phyloP scores from a whole-genome alignment of 129 eudicot species.

The Flaveria trinervia region DNA sequence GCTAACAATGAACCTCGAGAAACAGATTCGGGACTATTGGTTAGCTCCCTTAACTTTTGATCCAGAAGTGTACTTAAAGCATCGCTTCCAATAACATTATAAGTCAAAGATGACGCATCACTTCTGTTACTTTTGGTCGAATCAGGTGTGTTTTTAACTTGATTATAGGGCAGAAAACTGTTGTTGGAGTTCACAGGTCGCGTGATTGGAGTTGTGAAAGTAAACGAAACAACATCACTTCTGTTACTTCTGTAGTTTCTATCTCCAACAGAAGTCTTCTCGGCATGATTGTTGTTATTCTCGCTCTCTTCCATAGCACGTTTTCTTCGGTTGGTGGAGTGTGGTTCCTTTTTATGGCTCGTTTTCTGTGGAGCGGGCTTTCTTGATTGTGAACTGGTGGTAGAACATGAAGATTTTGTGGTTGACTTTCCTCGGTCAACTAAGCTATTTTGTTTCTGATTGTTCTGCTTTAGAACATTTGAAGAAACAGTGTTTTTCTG shows the following conservation, averaged over 20 bases:
- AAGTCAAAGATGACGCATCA: slow-evolving; percentile 43
- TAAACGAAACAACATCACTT: slow-evolving; percentile 76
- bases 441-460: slow-evolving; percentile 79
- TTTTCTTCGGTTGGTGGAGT: slow-evolving; percentile 59
- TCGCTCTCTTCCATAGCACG: slow-evolving; percentile 58
- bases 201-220: slow-evolving; percentile 83
- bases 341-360: slow-evolving; percentile 49
- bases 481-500: slow-evolving; percentile 53
- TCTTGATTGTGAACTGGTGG: slow-evolving; percentile 40
- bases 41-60: slow-evolving; percentile 69
- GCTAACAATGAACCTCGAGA: slow-evolving; percentile 39
- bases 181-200: slow-evolving; percentile 39
- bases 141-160: slow-evolving; percentile 35
- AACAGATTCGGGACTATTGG: slow-evolving; percentile 36
- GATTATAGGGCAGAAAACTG: slow-evolving; percentile 34
- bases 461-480: slow-evolving; percentile 68
- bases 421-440: slow-evolving; percentile 58
- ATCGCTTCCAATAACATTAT: slow-evolving; percentile 63
- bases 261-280: slow-evolving; percentile 38
- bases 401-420: slow-evolving; percentile 44
- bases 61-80: slow-evolving; percentile 76
- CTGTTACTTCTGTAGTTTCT: slow-evolving; percentile 59
- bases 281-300: slow-evolving; percentile 36
- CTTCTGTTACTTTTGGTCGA: too few relatives aligned
- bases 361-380: slow-evolving; percentile 47